These are phyloP conservation scores for Colletotrichum truncatum DNA, from an alignment of 2,329 filamentous ascomycete genomes.

Conservation along the genomic window DNA sequence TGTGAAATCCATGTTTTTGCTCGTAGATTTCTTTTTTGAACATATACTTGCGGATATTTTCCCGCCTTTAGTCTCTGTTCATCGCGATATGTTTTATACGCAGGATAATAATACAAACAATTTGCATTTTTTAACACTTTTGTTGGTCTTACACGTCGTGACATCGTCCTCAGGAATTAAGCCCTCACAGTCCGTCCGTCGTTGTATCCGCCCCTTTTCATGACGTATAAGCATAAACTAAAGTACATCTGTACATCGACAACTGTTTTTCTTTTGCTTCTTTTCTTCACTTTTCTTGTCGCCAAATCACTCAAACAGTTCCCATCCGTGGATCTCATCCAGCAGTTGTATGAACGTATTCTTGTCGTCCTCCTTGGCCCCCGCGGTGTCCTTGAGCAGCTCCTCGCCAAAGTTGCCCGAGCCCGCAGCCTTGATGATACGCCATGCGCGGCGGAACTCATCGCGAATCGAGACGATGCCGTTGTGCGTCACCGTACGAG, in stretches of 20 bases:
- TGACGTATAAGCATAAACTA: background rate
- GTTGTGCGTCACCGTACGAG: conserved; percentile 83
- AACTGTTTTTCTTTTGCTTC: background rate
- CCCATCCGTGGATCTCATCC: conserved; percentile 49
- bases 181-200: background rate
- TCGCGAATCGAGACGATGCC: conserved; percentile 85
- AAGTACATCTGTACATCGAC: background rate
- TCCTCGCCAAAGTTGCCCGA: conserved; percentile 52
- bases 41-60: conserved; percentile 50
- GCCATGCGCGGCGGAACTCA: conserved; percentile 84
- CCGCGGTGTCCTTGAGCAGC: conserved; percentile 61
- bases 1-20: background rate
- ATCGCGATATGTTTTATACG: background rate
- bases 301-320: conserved; percentile 19
- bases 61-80: background rate
- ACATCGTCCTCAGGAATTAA: conserved; percentile 4
- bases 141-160: background rate
- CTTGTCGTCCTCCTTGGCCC: conserved; percentile 43
- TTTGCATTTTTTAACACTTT: background rate
- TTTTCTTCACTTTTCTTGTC: background rate
- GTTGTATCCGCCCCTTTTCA: background rate
- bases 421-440: conserved; percentile 69
- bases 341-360: conserved; percentile 47
- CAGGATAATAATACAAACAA: conserved; percentile 14
- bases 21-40: no score